Conservation (phyloP, 306 rosid species). For the Dryas drummondii region DNA sequence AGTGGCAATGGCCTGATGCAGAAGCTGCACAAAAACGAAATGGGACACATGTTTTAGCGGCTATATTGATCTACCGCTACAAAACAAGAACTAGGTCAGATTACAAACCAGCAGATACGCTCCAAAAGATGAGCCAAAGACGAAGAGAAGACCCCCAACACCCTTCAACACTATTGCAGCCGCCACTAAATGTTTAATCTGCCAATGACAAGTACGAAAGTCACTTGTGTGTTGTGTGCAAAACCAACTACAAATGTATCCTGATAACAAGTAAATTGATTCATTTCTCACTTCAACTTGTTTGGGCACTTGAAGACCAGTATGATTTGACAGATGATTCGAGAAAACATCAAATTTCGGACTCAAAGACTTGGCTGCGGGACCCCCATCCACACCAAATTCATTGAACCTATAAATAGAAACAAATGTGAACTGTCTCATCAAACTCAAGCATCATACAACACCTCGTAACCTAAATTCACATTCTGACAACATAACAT, state of each 20-base stretch:
- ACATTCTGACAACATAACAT: background rate
- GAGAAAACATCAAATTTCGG: constrained; percentile 51
- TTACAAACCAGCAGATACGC: constrained; percentile 58
- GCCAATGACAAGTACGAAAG: constrained; percentile 17
- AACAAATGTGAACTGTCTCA: background rate
- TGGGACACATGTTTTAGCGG: background rate
- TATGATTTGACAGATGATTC: constrained; percentile 31
- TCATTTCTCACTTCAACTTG: constrained; percentile 47
- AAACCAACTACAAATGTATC: background rate
- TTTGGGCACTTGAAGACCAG: constrained; percentile 44
- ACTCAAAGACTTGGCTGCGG: constrained; percentile 45
- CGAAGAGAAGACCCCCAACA: constrained; percentile 54
- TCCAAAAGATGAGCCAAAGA: constrained; percentile 57
- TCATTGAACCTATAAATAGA: constrained; percentile 47
- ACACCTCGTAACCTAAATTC: background rate
- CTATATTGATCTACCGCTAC: background rate
- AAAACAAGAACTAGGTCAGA: background rate
- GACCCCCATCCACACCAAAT: constrained; percentile 60
- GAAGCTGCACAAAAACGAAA: constrained; percentile 39
- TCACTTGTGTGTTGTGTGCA: background rate
- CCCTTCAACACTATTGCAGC: constrained; percentile 55
- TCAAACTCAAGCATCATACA: constrained; percentile 4
- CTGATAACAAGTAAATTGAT: background rate
- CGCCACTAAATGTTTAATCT: constrained; percentile 51
- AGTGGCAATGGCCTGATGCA: constrained; percentile 52